Base-by-base conservation (phyloP, 345 rosid species). In the Dipteronia sinensis region DNA sequence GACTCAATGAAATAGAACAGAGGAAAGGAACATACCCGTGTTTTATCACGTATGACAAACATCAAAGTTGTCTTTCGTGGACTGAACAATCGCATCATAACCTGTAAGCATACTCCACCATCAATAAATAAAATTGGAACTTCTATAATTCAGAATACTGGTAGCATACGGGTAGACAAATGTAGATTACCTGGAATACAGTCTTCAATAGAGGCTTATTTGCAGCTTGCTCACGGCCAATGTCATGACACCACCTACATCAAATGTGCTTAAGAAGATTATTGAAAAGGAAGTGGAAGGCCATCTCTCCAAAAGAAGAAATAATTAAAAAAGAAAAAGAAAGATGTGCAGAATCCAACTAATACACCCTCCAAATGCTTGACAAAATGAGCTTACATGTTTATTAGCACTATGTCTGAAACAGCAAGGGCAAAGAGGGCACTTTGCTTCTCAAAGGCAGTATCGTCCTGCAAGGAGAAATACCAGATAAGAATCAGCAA, bases 181-280 rank as follows among this genome's bases (percentile, higher is more conserved):
- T 29, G 31, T 16, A 66, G 75, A 42, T 17, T 82, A 96, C 99
- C 95, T 96, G 99, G 87, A 96, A 96, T 34, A 96, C 99, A 75
- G 99, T 96, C 89, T 96, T 96, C 74, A 96, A 77, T 73, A 96
- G 98, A 73, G 98, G 99, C 81, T 96, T 96, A 76, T 96, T 96
- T 83, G 99, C 99, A 85, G 99, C 99, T 93, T 96, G 99, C 85
- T 96, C 99, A 23, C 99, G 97, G 72, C 99, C 99, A 83, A 96
- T 96, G 90, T 94, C 99, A 78, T 96, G 99, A 82, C 99, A 96
- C 99, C 99, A 94, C 99, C 99, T 96, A 83, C 42, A 72, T 62
- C 27, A 75, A 76, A 82, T 65, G 83, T 73, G 63, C 49, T 61
- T 46, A 49, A 78, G 61, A 69, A 76, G 44, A 62, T 73, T 27